A percentile compares a stretch with the other conserved stretches of the same genome.
These are phyloP conservation scores for Striga hermonthica DNA, from an alignment of 305 asterid species.

Conservation along the genomic window DNA sequence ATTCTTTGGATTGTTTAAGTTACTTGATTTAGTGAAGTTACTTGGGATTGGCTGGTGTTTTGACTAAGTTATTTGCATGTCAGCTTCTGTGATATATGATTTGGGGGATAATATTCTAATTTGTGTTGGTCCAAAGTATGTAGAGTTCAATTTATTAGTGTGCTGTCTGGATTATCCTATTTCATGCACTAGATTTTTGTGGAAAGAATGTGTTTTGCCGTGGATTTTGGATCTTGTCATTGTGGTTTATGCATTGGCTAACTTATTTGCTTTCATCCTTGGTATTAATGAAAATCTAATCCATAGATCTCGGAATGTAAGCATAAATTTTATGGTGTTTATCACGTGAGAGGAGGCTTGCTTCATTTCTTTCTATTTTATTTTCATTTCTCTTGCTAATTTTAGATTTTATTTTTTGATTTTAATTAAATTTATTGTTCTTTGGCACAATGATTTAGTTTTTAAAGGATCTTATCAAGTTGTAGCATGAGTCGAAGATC, in stretches of 20 bases:
- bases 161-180: slow-evolving; percentile 23
- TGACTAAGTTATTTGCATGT: slow-evolving; percentile 39
- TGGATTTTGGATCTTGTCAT: slow-evolving; percentile 30
- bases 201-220: slow-evolving; percentile 9
- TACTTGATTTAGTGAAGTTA: slow-evolving; percentile 24
- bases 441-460: no score
- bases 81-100: slow-evolving; percentile 10
- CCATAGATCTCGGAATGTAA: slow-evolving; percentile 25
- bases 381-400: no score
- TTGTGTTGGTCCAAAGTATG: slow-evolving; percentile 32
- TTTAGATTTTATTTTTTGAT: no score
- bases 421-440: no score
- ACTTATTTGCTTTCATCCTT: slow-evolving; percentile 4
- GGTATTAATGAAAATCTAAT: slow-evolving; percentile 16
- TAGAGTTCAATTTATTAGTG: slow-evolving; percentile 32
- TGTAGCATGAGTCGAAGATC: no score
- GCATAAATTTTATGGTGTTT: slow-evolving; percentile 27
- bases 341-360: slow-evolving; percentile 26
- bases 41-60: slow-evolving; percentile 33
- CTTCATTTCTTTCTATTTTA: no score
- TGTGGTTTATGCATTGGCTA: slow-evolving; percentile 22
- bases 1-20: slow-evolving; percentile 23
- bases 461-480: no score
- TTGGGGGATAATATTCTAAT: slow-evolving; percentile 15
- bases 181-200: slow-evolving; percentile 31